These are phyloP conservation scores for Candida michaelii DNA, from an alignment of 805 yeast genomes.

Conservation along the genomic window DNA sequence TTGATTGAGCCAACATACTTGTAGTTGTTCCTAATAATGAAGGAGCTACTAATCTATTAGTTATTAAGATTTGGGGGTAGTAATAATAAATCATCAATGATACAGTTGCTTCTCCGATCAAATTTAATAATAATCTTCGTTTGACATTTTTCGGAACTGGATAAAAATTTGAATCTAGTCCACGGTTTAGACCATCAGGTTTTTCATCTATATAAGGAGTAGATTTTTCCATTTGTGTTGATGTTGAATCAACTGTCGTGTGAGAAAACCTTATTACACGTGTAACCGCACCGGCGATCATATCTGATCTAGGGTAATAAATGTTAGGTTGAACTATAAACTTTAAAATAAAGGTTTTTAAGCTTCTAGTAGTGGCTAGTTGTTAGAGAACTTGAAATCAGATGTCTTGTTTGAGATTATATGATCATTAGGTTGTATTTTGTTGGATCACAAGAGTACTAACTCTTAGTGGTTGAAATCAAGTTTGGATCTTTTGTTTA, in stretches of 20 bases:
- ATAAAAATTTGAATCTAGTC: constrained; percentile 16
- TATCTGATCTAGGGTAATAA: no score
- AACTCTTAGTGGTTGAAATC: no score
- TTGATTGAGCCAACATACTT: constrained; percentile 43
- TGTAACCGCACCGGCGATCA: neutral
- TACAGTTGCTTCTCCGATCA: constrained; percentile 27
- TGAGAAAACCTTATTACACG: constrained; percentile 5
- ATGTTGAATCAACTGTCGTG: constrained; percentile 3
- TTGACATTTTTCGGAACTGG: constrained; percentile 14
- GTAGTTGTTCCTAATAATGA: constrained; percentile 38
- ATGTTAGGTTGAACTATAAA: no score
- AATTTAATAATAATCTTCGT: constrained; percentile 19
- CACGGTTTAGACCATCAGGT: constrained; percentile 13
- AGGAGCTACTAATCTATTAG: constrained; percentile 35
- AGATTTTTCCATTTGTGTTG: constrained; percentile 10
- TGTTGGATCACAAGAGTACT: no score
- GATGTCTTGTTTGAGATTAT: no score
- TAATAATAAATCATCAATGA: constrained; percentile 29
- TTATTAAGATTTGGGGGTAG: constrained; percentile 23
- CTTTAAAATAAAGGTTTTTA: no score
- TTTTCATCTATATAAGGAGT: constrained; percentile 11
- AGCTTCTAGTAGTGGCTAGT: no score
- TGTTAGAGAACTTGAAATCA: no score
- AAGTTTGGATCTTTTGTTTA: no score
- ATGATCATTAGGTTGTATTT: no score